Evolutionary conservation across 2,329 filamentous ascomycete species (phyloP), one percentile per base, ranked within the genome.

Genomic region (Aspergillus phoenicis): DNA sequence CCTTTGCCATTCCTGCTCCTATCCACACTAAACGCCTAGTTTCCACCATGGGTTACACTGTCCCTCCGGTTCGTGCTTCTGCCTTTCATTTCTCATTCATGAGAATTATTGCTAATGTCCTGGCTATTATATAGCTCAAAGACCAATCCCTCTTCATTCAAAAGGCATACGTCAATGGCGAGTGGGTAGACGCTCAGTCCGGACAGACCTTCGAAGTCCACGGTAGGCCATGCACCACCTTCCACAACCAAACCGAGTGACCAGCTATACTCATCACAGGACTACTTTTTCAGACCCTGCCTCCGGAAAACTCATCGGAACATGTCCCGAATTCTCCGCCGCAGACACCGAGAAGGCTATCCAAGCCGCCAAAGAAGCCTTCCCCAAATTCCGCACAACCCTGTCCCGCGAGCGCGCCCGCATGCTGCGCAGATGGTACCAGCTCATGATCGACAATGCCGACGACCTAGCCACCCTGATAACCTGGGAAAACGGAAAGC

Each of bases 181-280:
- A 96, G 84, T 99, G 93, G 91, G 86, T 96, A 64, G 84, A 85
- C 69, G 91, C 94, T 68, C 86, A 87, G 72, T 96, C 92, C 0
- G 91, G 92, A 73, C 88, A 96, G 84, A 97, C 92, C 49, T 99
- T 98, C 77, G 89, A 95, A 75, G 91, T 97, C 62, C 83, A 86
- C 65, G 89, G 88, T 89, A 78, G 66, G 73, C 15, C 8, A 26
- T 17, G 13, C 28, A 15, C 33, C 28, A 15, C 33, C 33, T 15
- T 20, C 11, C 15, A 10, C 22, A 3, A 13, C 2, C 13, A 11
- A 8, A 20, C 11, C 7, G n/a, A 56, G 15, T 4, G 45, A 36
- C 20, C 30, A 15, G 38, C 48, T n/a, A 36, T 36, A 39, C 51
- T 60, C 41, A 54, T 39, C 11, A 24, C 41, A 45, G 41, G 22